phyloP scores from a whole-genome alignment of 208 protist genomes.

The Trypanosoma platydactyli region DNA sequence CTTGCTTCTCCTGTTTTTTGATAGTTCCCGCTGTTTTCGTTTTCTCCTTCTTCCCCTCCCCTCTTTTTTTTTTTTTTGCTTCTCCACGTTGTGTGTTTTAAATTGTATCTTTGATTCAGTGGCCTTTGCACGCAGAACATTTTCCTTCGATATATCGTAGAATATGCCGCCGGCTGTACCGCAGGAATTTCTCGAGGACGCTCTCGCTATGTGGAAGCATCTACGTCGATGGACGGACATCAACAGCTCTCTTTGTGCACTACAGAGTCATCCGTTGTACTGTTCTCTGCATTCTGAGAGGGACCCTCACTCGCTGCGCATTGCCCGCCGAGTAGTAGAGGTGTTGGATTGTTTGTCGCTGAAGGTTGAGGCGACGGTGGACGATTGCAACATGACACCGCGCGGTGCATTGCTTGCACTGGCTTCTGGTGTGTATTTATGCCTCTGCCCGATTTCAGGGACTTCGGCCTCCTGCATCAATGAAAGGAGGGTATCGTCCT shows the following conservation, averaged over 20 bases:
- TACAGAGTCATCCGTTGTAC: background rate
- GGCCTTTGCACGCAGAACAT: too few species aligned
- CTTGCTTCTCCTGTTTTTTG: too few species aligned
- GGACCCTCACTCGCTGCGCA: slow-evolving; percentile 24
- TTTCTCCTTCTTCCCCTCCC: too few species aligned
- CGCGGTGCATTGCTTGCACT: slow-evolving; percentile 20
- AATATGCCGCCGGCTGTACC: slow-evolving; percentile 8
- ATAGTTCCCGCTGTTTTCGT: too few species aligned
- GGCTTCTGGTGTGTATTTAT: slow-evolving; percentile 14
- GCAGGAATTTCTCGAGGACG: slow-evolving; percentile 25
- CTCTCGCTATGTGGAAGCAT: slow-evolving; percentile 12
- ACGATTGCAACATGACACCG: slow-evolving; percentile 10
- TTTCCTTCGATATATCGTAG: background rate
- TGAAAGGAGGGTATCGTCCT: too few species aligned
- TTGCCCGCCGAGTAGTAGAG: slow-evolving; percentile 18
- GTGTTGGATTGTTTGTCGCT: slow-evolving; percentile 16
- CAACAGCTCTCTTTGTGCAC: slow-evolving; percentile 16
- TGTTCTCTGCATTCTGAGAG: background rate
- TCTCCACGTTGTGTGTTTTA: background rate
- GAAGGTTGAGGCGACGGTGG: background rate
- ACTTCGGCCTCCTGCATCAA: background rate
- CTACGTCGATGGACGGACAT: slow-evolving; percentile 13
- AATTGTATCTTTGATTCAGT: background rate
- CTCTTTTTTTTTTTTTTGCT: background rate
- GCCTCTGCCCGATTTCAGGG: slow-evolving; percentile 2